These are phyloP conservation scores for Saturnispora sekii DNA, from an alignment of 805 yeast species.

Conservation along the genomic window DNA sequence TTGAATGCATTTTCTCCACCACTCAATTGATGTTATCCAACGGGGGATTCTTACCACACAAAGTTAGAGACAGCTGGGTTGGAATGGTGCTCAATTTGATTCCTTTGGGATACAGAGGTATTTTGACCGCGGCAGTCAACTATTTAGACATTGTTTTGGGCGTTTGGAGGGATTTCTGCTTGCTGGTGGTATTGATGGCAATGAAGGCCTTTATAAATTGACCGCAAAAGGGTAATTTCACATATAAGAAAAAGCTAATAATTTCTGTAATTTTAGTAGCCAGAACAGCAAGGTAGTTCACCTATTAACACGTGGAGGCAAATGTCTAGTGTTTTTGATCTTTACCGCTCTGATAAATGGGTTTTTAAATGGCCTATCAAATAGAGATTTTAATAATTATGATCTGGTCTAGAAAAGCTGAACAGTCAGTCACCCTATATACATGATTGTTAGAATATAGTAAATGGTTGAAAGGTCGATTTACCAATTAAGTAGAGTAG, in stretches of 20 bases:
- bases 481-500: no score
- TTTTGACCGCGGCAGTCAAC: conserved; percentile 14
- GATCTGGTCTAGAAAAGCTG: no score
- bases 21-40: conserved; percentile 12
- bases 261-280: not conserved
- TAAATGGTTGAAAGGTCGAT: no score
- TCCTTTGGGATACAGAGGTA: conserved; percentile 14
- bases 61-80: conserved; percentile 12
- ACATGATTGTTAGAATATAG: no score
- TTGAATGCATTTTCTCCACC: conserved; percentile 18
- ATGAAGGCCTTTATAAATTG: conserved; percentile 8
- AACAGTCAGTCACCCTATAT: no score
- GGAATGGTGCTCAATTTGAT: conserved; percentile 18
- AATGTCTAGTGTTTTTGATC: no score
- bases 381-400: no score
- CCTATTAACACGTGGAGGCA: not conserved
- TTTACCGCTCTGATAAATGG: no score
- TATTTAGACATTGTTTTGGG: conserved; percentile 21
- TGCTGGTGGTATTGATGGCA: conserved; percentile 22
- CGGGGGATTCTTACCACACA: conserved; percentile 7
- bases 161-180: conserved; percentile 20
- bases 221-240: no score
- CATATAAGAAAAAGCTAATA: not conserved
- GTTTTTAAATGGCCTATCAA: no score
- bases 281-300: not conserved